Evolutionary conservation across 768 basidiomycete genomes (phyloP), one percentile per base, ranked within the genome.

Genomic region (Amyloporia xantha): DNA sequence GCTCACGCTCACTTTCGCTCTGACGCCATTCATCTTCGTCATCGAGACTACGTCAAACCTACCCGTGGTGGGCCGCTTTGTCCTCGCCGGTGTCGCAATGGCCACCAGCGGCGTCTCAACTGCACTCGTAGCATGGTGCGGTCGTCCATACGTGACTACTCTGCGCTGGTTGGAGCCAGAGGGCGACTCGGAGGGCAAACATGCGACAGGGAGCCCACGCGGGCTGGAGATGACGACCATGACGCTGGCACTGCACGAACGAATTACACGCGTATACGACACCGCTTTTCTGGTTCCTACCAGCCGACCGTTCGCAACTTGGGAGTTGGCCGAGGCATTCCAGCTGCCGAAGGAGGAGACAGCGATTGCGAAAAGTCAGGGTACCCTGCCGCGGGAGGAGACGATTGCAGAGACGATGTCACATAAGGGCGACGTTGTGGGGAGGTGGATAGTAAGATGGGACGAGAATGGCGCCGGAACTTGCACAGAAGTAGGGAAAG

Each of bases 401-500:
- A 89, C 89, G 1, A 75, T 91, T 1, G 90, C 91, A 12, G 89
- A 91, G 65, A 90, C 86, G 2, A 55, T 72, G 37, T 76, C 84
- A 54, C 63, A 69, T 33, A 68, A 73, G 11, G 86, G 84, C 0
- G 70, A 72, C 13, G 66, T 88, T 12, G 44, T 86, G 7, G 90
- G 90, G 20, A 69, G 85, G 43, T 91, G 89, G 90, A 68, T 88
- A 10, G 88, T 91, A 1, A 73, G 69, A 42, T 91, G 89, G 87
- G 79, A 71, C 13, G 75, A 81, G 54, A 69, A 77, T 30, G 84
- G 84, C 2, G 70, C 71, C 44, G 86, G 86, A 17, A 71, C 62
- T 2, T 91, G 87, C 58, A 71, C 73, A 27, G 71, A 74, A 52
- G 68, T 73, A n/a, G 91, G 91, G 7, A 70, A 70, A 38, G 71